Conservation (phyloP, 345 rosid genomes). For the Populus simonii region DNA sequence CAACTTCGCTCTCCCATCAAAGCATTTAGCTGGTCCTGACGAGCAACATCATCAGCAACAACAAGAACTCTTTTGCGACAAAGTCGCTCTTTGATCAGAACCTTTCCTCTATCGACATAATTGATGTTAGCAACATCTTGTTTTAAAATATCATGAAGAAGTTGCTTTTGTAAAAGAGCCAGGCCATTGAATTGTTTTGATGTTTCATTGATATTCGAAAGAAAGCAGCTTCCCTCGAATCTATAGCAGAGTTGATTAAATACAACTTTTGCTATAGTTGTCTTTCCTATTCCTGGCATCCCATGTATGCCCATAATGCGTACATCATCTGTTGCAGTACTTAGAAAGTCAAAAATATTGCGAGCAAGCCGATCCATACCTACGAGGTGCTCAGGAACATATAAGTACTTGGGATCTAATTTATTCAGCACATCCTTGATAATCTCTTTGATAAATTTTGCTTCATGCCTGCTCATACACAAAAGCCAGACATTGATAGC, state of each 20-base stretch:
- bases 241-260: background rate
- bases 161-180: background rate
- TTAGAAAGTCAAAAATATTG: constrained; percentile 11
- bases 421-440: constrained; percentile 24
- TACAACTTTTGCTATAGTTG: background rate
- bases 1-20: constrained; percentile 2
- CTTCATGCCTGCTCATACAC: constrained; percentile 20
- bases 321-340: background rate
- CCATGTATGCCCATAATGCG: background rate
- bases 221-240: background rate
- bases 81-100: background rate
- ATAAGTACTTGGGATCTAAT: background rate
- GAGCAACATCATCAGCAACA: constrained; percentile 15
- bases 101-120: constrained; percentile 1
- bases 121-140: background rate
- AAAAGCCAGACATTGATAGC: too few relatives aligned
- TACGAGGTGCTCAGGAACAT: background rate
- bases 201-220: background rate
- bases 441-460: constrained; percentile 26
- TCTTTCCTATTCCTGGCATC: background rate
- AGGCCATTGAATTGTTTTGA: background rate
- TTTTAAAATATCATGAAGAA: background rate
- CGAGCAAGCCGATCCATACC: background rate
- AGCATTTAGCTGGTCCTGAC: background rate
- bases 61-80: constrained; percentile 4